Evolutionary conservation across 2,329 filamentous ascomycete species (phyloP), one percentile per base, ranked within the genome.

Genomic region (Tolypocladium tundrense): DNA sequence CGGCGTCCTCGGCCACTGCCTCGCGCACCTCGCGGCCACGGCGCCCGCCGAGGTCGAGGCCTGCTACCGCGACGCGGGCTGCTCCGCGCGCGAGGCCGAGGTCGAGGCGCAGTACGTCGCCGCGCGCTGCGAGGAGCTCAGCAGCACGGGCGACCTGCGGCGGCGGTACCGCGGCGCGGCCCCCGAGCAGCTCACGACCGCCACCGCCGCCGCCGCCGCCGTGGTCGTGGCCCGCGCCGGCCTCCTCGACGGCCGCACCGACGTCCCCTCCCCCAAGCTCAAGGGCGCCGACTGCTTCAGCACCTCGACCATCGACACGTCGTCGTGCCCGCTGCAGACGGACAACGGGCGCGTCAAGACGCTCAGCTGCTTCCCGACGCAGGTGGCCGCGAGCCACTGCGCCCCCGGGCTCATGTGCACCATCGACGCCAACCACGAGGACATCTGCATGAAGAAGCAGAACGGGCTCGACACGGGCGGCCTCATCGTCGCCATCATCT

Each of bases 401-500:
- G 69, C 68, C 10, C 64, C 69, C 5, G 75, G 73, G 41, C 70
- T 76, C 58, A 69, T 76, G 63, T 84, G 81, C 76, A 67, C 65
- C 60, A 64, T 68, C 55, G 72, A 77, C 69, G 54, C 56, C 53
- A 55, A 64, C 56, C 70, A 73, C 64, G 63, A 67, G 40, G 66
- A 70, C 53, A 68, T 74, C n/a, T 82, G 79, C 74, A 72, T 72
- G 61, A 61, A 66, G 61, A 67, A 68, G 51, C 60, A 73, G 8
- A 68, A 77, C 65, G 48, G 11, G 24, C 70, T 82, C 57, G 73
- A 73, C 62, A 65, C 73, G 2, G 71, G 71, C 45, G 79, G 77
- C 60, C 71, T 80, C 64, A 70, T 81, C 66, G 73, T 83, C 61
- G 70, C 75, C 64, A 69, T 79, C 61, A 63, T 78, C 67, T 77